Base-by-base conservation (phyloP, 768 basidiomycete genomes). In the Termitomyces sp. region DNA sequence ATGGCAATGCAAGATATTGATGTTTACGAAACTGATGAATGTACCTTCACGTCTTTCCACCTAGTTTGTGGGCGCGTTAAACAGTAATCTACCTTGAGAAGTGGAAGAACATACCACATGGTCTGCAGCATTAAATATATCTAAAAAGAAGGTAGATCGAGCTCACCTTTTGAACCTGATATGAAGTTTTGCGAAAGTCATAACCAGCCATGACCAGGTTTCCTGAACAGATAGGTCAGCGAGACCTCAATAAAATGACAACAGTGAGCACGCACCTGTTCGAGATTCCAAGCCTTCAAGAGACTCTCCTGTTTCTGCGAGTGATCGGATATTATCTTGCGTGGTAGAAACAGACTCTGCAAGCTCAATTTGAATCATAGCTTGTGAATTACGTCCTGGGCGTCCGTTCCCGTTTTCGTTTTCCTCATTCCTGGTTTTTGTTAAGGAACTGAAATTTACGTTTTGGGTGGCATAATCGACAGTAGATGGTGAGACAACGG, bases 11-110 rank as follows among this genome's bases (percentile, higher is more conserved):
- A 18, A 63, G 63, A 26, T 18, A 20, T 14, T 2, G 24, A 20
- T 22, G 54, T 9, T 65, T 22, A 33, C 14, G 22, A 62, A 53
- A 22, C n/a, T 65, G 10, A 22, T 53, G 12, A 32, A 10, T 35
- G n/a, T 20, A 88, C 91, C 86, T 94, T 94, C 90, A 93, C 92
- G 71, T 96, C 93, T 73, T 96, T 94, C 93, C 93, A 94, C 91
- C 91, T 92, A 12, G n/a, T 20, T 14, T 14, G 26, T 12, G 24
- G 62, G 64, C 47, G 57, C 26, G 44, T 64, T 8, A 16, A 43
- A 45, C 33, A 54, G 44, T 6, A 6, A 49, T 48, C 50, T 28
- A 36, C 52, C 48, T 46, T 40, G 40, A 36, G 6, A n/a, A 49
- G 33, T 38, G 48, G 38, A 55, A 45, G 52, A 55, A 74, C 88